These are phyloP conservation scores for Flaveria bidentis DNA, from an alignment of 129 eudicot species.

Conservation along the genomic window DNA sequence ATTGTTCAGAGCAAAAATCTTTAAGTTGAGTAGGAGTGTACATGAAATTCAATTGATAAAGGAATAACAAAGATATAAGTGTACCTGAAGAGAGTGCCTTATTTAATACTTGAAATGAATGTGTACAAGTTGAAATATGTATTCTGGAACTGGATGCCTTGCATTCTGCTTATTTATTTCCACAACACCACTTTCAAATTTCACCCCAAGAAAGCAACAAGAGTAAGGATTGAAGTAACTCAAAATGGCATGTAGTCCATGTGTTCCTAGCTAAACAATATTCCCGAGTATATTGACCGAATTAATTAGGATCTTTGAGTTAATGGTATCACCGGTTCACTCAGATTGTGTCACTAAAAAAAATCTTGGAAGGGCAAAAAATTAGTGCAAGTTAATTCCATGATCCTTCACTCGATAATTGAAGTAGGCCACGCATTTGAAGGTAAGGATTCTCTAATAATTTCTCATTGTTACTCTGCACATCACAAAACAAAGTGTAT, in stretches of 20 bases:
- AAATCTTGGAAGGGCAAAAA: conserved; percentile 7
- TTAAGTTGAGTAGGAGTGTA: neutral
- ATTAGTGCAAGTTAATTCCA: conserved; percentile 31
- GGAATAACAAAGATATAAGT: neutral
- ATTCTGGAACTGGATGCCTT: conserved; percentile 29
- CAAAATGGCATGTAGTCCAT: conserved; percentile 12
- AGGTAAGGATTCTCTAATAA: conserved; percentile 96
- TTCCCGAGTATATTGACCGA: conserved; percentile 8
- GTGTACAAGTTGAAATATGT: conserved; percentile 31
- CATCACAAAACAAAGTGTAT: conserved; percentile 28
- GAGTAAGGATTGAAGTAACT: conserved; percentile 19
- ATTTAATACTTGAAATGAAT: conserved; percentile 27
- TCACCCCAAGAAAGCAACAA: conserved; percentile 32
- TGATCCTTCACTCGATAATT: conserved; percentile 75
- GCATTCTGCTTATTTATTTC: conserved; percentile 27
- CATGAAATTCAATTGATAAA: neutral
- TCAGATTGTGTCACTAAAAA: conserved; percentile 24
- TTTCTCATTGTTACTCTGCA: conserved; percentile 98
- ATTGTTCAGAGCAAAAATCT: too few species aligned
- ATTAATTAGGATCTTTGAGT: conserved; percentile 29
- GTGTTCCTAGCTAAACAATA: conserved; percentile 23
- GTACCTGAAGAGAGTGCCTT: conserved; percentile 43
- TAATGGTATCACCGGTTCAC: conserved; percentile 19
- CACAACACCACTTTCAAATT: conserved; percentile 24
- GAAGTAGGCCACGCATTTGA: conserved; percentile 98